Base-by-base conservation (phyloP, 306 rosid genomes). In the Dalbergia cochinchinensis region DNA sequence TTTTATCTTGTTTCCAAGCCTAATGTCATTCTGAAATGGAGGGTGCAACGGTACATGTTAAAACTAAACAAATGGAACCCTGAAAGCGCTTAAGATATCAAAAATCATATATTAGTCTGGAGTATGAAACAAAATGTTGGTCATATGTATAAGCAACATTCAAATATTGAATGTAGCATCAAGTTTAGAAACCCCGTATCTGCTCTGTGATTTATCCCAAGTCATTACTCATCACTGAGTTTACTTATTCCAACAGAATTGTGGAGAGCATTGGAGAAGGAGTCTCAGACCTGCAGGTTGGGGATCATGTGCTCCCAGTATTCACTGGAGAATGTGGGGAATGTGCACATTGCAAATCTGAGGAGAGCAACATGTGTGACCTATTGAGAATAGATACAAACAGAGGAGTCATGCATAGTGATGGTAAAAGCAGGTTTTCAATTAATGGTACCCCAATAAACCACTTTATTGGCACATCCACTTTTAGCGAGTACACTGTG, bases 341-440 rank as follows among this genome's bases (percentile, higher is more conserved):
- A 20, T 83, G 89, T 64, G 42, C 20, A 5, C 87, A 86, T 47
- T 86, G 89, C 63, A 86, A 83, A 37, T 86, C 83, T 0, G 71
- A 80, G 31, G 89, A 86, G 33, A 86, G 89, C 82, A 86, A 86
- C 22, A 66, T 83, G 85, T 86, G 89, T 54, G 76, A 80, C 68
- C 53, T 83, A 6, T 16, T 83, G 41, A 80, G 87, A 66, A 80
- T 86, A 16, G 76, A 86, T 6, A 41, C 87, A 50, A 60, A 60
- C 0, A 71, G 83, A 60, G 85, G 82, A 14, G 86, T 83, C 18
- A 86, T 86, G 89, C 70, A 70, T 37, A 70, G 58, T 67, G 86
- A 82, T 79, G 84, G 60, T 26, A 78, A 78, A 71, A 9, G 82
- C 34, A 82, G 86, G 48, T 86, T 86, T 69, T 86, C 86, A 8